Evolutionary conservation across 768 basidiomycete genomes (phyloP).

Genomic region (Tremella mesenterica): DNA sequence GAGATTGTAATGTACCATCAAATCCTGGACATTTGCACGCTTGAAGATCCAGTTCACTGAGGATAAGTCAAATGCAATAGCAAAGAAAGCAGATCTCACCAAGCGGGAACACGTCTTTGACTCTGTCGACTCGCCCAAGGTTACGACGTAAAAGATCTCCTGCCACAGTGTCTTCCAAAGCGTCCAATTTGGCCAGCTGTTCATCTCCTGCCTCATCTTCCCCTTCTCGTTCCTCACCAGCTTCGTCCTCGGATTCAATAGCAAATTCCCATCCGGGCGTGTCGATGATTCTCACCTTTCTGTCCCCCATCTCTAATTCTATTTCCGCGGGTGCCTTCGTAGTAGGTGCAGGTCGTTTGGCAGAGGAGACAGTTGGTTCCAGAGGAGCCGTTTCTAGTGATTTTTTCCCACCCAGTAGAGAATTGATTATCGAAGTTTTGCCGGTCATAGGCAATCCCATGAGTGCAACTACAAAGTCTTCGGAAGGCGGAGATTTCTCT

Average conservation of each 20-base stretch:
- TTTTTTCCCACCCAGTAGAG: conserved; percentile 49
- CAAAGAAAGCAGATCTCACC: conserved; percentile 48
- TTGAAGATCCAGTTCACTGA: conserved; percentile 62
- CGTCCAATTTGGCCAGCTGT: conserved; percentile 37
- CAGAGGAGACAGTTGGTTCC: conserved; percentile 44
- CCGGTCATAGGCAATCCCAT: conserved; percentile 80
- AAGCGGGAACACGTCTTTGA: conserved; percentile 68
- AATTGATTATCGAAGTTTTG: conserved; percentile 78
- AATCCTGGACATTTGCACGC: conserved; percentile 64
- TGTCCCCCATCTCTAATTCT: conserved; percentile 53
- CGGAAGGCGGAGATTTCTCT: conserved; percentile 35
- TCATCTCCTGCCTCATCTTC: conserved; percentile 37
- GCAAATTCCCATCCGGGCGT: conserved; percentile 71
- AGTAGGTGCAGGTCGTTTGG: conserved; percentile 55
- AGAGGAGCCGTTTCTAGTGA: conserved; percentile 52
- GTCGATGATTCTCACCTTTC: conserved; percentile 63
- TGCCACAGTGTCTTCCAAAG: conserved; percentile 41
- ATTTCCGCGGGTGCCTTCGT: conserved; percentile 63
- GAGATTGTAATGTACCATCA: conserved; percentile 79
- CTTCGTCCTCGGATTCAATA: conserved; percentile 42
- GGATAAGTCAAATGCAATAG: conserved; percentile 2
- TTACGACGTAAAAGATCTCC: conserved; percentile 71
- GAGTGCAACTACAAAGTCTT: conserved; percentile 61
- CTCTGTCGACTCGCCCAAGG: conserved; percentile 69
- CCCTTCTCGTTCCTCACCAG: conserved; percentile 45